These are phyloP conservation scores for Myxozyma kluyveri DNA, from an alignment of 805 yeast genomes.

Conservation along the genomic window DNA sequence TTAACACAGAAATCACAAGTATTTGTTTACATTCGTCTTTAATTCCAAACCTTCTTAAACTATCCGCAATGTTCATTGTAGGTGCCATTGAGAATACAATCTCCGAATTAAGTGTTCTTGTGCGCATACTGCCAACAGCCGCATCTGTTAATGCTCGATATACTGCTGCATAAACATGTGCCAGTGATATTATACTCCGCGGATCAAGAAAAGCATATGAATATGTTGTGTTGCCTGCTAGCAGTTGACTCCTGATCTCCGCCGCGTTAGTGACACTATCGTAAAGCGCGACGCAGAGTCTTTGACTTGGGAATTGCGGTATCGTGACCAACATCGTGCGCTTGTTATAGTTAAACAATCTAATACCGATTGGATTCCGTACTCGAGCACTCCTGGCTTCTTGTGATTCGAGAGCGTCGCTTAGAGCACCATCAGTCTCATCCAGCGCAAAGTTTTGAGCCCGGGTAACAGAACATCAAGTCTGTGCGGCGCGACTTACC, in stretches of 20 bases:
- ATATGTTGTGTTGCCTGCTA: conserved; percentile 47
- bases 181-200: conserved; percentile 51
- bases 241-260: conserved; percentile 47
- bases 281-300: conserved; percentile 46
- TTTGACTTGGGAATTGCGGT: conserved; percentile 20
- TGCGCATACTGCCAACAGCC: conserved; percentile 47
- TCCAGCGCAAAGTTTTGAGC: no score
- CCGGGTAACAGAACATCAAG: no score
- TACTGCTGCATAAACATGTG: conserved; percentile 60
- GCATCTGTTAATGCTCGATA: conserved; percentile 59
- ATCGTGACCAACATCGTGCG: neutral
- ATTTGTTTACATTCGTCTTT: conserved; percentile 48
- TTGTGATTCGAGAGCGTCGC: no score
- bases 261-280: conserved; percentile 46
- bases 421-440: no score
- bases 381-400: no score
- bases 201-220: conserved; percentile 69
- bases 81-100: conserved; percentile 68
- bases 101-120: conserved; percentile 70
- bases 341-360: no score
- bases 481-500: no score
- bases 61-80: conserved; percentile 67
- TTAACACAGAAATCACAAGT: conserved; percentile 50
- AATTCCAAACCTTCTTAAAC: conserved; percentile 68
- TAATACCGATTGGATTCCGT: no score